Evolutionary conservation across 345 rosid genomes (phyloP), one percentile per base, ranked within the genome.

Genomic region (Hibiscus trionum): DNA sequence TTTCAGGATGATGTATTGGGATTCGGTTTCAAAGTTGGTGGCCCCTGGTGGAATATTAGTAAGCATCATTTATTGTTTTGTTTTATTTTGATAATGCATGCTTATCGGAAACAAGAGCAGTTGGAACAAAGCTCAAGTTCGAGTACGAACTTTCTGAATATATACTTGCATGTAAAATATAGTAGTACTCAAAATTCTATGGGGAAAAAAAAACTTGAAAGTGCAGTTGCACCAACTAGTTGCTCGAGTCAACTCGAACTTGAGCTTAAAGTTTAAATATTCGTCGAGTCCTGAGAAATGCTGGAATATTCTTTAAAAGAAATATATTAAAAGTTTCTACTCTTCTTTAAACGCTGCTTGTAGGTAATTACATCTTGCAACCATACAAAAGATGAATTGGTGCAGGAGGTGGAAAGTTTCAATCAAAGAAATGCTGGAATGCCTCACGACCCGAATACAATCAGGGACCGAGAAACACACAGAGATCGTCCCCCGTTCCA

Each of bases 291-390:
- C 15, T 8, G 37, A 5, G 46, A 33, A 5, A 7, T 2, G 17
- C 17, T 35, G 11, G 33, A 70, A 56, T 37, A 3, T 19, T 35
- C 1, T 53, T 19, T 35, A 17, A 58, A 33, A 12, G 35, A 56
- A 56, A 50, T 35, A 14, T 33, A 55, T 0, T 69, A 56, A 50
- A 7, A 26, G 21, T 11, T 26, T 26, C 39, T 12, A 16, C 12
- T 11, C 39, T 42, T 62, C 11, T 66, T 57, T 24, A 56, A 71
- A 17, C n/a, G 27, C 2, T 50, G 17, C 56, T 37, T 64, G 24
- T 78, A 91, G 97, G 96, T 92, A 15, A 85, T 92, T 76, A 95
- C 99, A 42, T 92, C 98, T 0, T 89, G 99, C 63, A 90, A 90
- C 86, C 84, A 78, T 74, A 90, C 97, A 52, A 90, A 86, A 78